Evolutionary conservation across 169 alveolate genomes (phyloP), one percentile per base, ranked within the genome.

Genomic region (Plasmodium blacklocki): DNA sequence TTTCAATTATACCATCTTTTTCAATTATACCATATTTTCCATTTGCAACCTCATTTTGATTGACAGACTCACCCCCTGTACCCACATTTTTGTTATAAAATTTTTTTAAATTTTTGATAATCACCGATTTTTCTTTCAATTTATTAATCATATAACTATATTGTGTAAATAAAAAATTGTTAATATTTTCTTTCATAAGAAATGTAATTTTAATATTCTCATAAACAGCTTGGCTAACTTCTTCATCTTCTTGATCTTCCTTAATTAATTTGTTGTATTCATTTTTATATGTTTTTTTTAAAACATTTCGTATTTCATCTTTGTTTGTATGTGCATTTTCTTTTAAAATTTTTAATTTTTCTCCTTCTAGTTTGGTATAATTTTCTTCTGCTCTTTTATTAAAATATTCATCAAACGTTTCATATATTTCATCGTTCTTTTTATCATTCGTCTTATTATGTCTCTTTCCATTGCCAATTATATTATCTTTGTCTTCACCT

Each of bases 141-240:
- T 72, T 70, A 58, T 71, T 83, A 21, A 83, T 83, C 91, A 83
- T 83, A 70, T 83, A 70, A 62, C 91, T 83, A 50, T 83, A 83
- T 73, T 73, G 70, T 9, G 91, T 83, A 60, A 83, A 83, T 26
- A 83, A 45, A 54, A 83, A 50, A 32, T 83, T 83, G 73, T 83
- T 71, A 19, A 83, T 83, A 45, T 70, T 68, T 29, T 83, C 73
- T n/a, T 83, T 83, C 91, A 83, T 83, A 7, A 56, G 86, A 49
- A 83, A 83, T 12, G 91, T 83, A 54, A 83, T 58, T 59, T 83
- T 83, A 4, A 83, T 15, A 43, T 71, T 83, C 32, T 83, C 91
- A 72, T 83, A 64, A 8, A 83, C 85, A 49, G 68, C 67, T 0
- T 47, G 18, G 39, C 91, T 83, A 45, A 83, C 32, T 26, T 83